phyloP scores from a whole-genome alignment of 495 filamentous ascomycete genomes.

The Hyaloscypha hepaticicola region DNA sequence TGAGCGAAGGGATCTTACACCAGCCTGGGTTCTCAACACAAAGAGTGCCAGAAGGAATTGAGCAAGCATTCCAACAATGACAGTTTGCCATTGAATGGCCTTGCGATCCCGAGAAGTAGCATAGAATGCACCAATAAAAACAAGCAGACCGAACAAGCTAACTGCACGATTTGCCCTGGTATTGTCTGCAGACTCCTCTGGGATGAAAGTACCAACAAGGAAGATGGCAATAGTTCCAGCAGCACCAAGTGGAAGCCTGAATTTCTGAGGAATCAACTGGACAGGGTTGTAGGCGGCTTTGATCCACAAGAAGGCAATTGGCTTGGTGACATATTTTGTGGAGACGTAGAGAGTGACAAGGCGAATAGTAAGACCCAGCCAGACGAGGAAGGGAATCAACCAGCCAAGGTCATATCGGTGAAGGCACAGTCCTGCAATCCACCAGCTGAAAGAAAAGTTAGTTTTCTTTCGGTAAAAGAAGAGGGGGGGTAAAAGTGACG shows the following conservation, averaged over 20 bases:
- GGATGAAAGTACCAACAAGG: conserved; percentile 71
- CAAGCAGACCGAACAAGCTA: conserved; percentile 74
- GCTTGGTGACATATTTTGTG: conserved; percentile 59
- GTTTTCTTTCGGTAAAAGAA: not conserved
- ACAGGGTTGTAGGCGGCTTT: conserved; percentile 47
- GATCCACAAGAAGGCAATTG: conserved; percentile 65
- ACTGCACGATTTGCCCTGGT: conserved; percentile 75
- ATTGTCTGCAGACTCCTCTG: conserved; percentile 68
- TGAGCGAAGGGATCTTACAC: conserved; percentile 33
- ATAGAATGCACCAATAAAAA: conserved; percentile 67
- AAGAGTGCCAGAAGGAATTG: conserved; percentile 90
- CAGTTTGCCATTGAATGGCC: conserved; percentile 79
- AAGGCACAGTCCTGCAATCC: conserved; percentile 76
- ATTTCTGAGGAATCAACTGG: conserved; percentile 57
- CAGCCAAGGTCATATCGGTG: conserved; percentile 74
- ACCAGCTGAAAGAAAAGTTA: conserved; percentile 60
- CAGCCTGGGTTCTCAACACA: conserved; percentile 74
- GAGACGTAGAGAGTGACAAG: conserved; percentile 73
- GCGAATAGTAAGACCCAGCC: conserved; percentile 70
- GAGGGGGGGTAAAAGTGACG: conserved; percentile 14
- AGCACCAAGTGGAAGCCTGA: conserved; percentile 59
- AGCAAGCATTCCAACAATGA: conserved; percentile 82
- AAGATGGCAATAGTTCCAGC: conserved; percentile 64
- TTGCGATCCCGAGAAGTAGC: conserved; percentile 68
- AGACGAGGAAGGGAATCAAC: conserved; percentile 83